A percentile compares a stretch with the other conserved stretches of the same genome.
These are phyloP conservation scores for Takakia lepidozioides DNA, from an alignment of 225 moss, liverwort and hornwort genomes.

Conservation along the genomic window DNA sequence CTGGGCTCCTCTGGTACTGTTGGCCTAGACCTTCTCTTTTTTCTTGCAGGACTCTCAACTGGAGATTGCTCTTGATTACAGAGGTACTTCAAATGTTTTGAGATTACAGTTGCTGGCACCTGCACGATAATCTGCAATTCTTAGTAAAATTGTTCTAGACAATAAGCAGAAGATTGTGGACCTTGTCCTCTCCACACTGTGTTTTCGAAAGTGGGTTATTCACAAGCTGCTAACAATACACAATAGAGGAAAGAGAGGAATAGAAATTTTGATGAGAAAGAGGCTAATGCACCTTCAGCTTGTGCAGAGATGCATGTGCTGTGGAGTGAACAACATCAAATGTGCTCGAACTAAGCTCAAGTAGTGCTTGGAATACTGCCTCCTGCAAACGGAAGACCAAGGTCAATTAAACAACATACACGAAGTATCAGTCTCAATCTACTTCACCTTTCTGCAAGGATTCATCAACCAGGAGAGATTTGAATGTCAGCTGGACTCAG, in stretches of 20 bases:
- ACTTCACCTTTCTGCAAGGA: background rate
- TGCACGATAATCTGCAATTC: slow-evolving; percentile 8
- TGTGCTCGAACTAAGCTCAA: slow-evolving; percentile 26
- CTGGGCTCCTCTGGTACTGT: slow-evolving; percentile 6
- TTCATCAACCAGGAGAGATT: too few species aligned
- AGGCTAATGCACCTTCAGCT: slow-evolving; percentile 15
- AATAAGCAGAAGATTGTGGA: background rate
- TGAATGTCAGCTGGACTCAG: too few species aligned
- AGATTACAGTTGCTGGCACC: slow-evolving; percentile 30
- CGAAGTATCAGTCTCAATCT: too few species aligned
- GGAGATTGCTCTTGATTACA: slow-evolving; percentile 12
- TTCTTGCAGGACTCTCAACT: slow-evolving; percentile 37
- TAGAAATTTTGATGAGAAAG: too few species aligned
- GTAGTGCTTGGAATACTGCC: slow-evolving; percentile 27
- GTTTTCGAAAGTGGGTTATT: background rate
- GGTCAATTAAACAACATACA: background rate
- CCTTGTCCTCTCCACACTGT: background rate
- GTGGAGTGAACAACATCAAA: slow-evolving; percentile 22
- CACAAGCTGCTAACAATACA: slow-evolving; percentile 7
- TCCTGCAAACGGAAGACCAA: slow-evolving; percentile 14
- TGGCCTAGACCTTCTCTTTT: slow-evolving; percentile 27
- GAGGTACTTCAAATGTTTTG: slow-evolving; percentile 18
- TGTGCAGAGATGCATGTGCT: slow-evolving; percentile 25
- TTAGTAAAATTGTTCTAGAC: background rate
- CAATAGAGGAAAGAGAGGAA: background rate